Evolutionary conservation across 345 rosid species (phyloP), one percentile per base, ranked within the genome.

Genomic region (Chamaenerion angustifolium): DNA sequence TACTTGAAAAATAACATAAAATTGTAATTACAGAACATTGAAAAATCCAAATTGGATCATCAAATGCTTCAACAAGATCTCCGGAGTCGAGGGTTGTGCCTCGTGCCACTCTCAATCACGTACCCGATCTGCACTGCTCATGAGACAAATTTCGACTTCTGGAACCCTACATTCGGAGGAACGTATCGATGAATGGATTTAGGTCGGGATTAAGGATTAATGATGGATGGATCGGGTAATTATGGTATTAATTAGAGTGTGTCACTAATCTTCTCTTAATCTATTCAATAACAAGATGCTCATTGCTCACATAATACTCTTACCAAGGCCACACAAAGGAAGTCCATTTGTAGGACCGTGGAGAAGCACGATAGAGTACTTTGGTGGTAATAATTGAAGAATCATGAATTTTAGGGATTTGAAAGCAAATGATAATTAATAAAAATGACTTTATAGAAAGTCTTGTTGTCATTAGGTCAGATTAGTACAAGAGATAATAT

Each of bases 111-210:
- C 41, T 79, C 96, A 1, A 93, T 88, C 81, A 93, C 86, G 13
- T 88, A 74, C 62, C 96, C 94, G 12, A 78, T 93, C 45, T 31
- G 37, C 10, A 75, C 95, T 43, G 75, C 94, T 31, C 95, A 85
- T 46, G 99, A 93, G 68, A 58, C 79, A 7, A 54, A 83, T 8
- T 86, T 79, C 15, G 96, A 85, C 61, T 82, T 78, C 63, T 93
- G 95, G 99, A 82, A 75, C 67, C 95, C 99, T 18, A 88, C 99
- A 66, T 85, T 80, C 64, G 96, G 99, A 66, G 99, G 94, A 63
- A 80, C 95, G 58, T 92, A 61, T 83, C 75, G 95, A 71, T 93
- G 76, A 71, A 57, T 13, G 49, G 27, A 23, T 23, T 23, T 23
- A 23, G n/a, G n/a, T n/a, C n/a, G n/a, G 27, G 27, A 5, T 23